Percentiles rank a stretch among this genome's conserved stretches.
Conservation (phyloP, 306 rosid genomes). For the Glycine latifolia region DNA sequence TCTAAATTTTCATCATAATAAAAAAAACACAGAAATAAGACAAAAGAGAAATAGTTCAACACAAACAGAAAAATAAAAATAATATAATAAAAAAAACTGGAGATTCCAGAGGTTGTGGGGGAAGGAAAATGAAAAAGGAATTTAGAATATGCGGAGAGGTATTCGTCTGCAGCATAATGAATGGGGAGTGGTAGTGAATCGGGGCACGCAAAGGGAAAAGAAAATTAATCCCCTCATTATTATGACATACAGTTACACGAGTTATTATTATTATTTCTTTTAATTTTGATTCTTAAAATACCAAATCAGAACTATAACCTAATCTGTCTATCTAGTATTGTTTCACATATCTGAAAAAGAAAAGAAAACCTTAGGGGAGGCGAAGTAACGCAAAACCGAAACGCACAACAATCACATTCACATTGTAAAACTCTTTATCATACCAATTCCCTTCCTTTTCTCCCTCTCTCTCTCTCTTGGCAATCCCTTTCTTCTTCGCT, state of each 20-base stretch:
- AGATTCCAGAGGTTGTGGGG: constrained; percentile 39
- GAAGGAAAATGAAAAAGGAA: constrained; percentile 14
- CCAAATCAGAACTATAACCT: neutral
- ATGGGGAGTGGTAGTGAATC: neutral
- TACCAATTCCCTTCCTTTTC: constrained; percentile 18
- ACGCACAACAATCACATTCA: constrained; percentile 2
- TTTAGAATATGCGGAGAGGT: constrained; percentile 43
- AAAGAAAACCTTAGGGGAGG: neutral
- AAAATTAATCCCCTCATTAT: neutral
- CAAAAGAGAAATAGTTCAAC: neutral
- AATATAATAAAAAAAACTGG: neutral
- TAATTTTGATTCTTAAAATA: neutral
- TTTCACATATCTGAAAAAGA: neutral
- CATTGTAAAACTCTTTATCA: neutral
- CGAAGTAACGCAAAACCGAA: constrained; percentile 20
- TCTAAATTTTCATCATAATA: too few species aligned
- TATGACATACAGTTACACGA: too few species aligned
- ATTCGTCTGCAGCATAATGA: constrained; percentile 1
- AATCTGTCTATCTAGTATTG: neutral
- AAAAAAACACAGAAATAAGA: neutral
- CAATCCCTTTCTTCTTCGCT: constrained; percentile 26
- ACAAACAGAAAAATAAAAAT: neutral
- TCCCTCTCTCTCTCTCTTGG: constrained; percentile 5
- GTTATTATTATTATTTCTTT: neutral
- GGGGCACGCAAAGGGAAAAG: constrained; percentile 28